Percentiles rank a stretch among this genome's conserved stretches.
These are phyloP conservation scores for Phallus indusiatus DNA, from an alignment of 768 basidiomycete genomes.

Conservation along the genomic window DNA sequence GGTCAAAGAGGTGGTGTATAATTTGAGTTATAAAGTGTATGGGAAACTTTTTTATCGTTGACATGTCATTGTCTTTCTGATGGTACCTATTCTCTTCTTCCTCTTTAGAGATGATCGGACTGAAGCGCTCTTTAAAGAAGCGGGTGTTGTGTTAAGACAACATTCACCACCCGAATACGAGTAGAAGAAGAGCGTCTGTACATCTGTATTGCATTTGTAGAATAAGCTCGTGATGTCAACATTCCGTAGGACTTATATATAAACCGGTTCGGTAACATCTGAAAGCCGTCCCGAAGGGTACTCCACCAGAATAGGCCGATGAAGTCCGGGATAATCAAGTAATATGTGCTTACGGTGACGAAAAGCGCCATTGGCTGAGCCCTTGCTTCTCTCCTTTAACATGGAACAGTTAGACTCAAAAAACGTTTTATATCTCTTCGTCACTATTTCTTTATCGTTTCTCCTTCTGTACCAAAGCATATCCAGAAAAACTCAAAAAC, in stretches of 20 bases:
- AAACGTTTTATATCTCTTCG: too few species aligned
- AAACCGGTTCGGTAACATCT: neutral
- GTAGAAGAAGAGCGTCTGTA: neutral
- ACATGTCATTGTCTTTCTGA: neutral
- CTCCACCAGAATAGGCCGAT: neutral
- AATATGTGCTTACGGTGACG: too few species aligned
- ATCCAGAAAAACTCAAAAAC: neutral
- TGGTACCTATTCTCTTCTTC: too few species aligned
- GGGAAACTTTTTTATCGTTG: slow-evolving; percentile 21
- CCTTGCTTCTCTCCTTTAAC: slow-evolving; percentile 16
- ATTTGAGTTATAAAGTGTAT: slow-evolving; percentile 90
- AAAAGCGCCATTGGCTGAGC: too few species aligned
- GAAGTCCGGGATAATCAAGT: too few species aligned
- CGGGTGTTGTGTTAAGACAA: slow-evolving; percentile 72
- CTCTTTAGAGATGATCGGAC: slow-evolving; percentile 69
- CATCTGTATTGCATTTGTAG: too few species aligned
- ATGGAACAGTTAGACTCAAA: slow-evolving; percentile 36
- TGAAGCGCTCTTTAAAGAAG: slow-evolving; percentile 65
- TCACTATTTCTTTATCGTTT: neutral
- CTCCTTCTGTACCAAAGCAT: neutral
- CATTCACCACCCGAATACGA: slow-evolving; percentile 38
- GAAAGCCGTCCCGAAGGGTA: neutral
- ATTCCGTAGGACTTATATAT: neutral
- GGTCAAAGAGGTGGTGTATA: slow-evolving; percentile 88
- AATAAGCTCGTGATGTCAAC: neutral